Evolutionary conservation across 2,329 filamentous ascomycete species (phyloP), one percentile per base, ranked within the genome.

Genomic region (Exophiala calicioides): DNA sequence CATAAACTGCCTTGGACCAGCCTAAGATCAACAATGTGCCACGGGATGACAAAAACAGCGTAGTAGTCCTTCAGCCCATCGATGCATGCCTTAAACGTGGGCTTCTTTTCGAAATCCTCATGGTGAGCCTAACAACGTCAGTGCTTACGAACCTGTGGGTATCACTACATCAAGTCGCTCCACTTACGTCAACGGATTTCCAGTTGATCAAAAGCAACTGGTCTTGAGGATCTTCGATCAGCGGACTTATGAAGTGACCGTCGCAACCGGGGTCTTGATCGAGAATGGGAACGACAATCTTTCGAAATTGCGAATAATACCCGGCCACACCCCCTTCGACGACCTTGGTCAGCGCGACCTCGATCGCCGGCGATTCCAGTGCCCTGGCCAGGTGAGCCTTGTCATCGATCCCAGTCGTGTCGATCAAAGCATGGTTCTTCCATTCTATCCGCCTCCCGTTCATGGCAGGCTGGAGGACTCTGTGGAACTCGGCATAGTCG

Each of bases 31-130:
- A 41, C 36, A 35, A 50, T 45, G 32, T 50, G 47, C 47, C 47
- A 50, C 12, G 47, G 47, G n/a, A 50, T 21, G 3, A 50, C 47
- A 45, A 50, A 50, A 9, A 40, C 35, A 2, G 47, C 47, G 18
- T 50, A 50, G 18, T 50, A 50, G 13, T 50, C 47, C 41, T 50
- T 41, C 27, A 50, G 47, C 15, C 47, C 47, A 16, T 50, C 47
- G 20, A 50, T 50, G 24, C 47, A 50, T 1, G 12, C 34, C 31
- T 36, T 35, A 42, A 50, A 50, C 15, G 41, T 45, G 4, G 35
- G 35, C 19, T 23, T 41, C 35, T 50, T 50, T 23, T 50, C 47
- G 37, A 50, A 50, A 16, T 50, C 47, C 31, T 50, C 47, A 26
- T 50, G 47, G 31, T 50, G 47, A 13, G 47, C 47, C 47, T 50